Evolutionary conservation across 495 filamentous ascomycete species (phyloP), one percentile per base, ranked within the genome.

Genomic region (Penicillium waksmanii): DNA sequence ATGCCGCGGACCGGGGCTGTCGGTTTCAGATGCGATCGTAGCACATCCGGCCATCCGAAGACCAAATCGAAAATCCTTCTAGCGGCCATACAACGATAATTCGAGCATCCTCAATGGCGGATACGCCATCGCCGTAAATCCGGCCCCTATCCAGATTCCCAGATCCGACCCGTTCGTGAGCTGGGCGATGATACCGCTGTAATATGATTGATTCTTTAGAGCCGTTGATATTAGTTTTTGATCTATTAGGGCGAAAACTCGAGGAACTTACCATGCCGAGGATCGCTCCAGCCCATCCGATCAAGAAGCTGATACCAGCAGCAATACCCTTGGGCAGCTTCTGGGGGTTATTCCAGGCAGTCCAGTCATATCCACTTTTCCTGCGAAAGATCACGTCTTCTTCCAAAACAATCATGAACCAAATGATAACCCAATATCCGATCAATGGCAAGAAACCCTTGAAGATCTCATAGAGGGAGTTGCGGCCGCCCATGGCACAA

Each of bases 391-490:
- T 52, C n/a, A 74, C 7, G 18, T 82, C 70, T 53, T 82, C 73
- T 56, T 82, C 73, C 6, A 80, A 48, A 2, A 75, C 66, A 40
- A 83, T 76, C 8, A 72, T 62, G 54, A 81, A 58, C 69, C 73
- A 81, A 25, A 81, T 80, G 38, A 79, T 64, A 9, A 77, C 65
- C 81, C 81, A 83, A 53, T 82, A 83, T 23, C 78, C 78, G 53
- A 83, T 83, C 11, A 83, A 56, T 3, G 77, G 73, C 31, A 83
- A 64, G 51, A 82, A 79, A 53, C 78, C 73, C 52, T 74, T 72
- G 62, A 82, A 82, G 12, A 83, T 75, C 31, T 73, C 63, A 55
- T 79, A 80, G 25, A 82, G 61, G 9, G 65, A 70, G 54, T 82
- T 69, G 3, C 80, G 77, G 0, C 81, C 81, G n/a, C 77, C 81